Percentiles rank a stretch among this genome's conserved stretches.
Evolutionary conservation across 768 basidiomycete species (phyloP).

Genomic region (Ephemerocybe angulata): DNA sequence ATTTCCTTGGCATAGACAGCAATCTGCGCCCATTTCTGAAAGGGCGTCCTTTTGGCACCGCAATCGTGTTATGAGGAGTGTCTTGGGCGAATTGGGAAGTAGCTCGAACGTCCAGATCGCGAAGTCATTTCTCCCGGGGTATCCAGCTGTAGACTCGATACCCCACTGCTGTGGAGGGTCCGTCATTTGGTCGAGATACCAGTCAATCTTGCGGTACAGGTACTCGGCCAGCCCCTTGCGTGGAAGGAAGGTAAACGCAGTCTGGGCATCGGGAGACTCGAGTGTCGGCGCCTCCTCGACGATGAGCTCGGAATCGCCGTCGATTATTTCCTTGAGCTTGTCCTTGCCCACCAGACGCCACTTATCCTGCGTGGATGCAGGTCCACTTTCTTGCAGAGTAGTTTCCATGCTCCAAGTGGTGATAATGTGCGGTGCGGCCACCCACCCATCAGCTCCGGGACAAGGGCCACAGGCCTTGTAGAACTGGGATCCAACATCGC

Average conservation of each 20-base stretch:
- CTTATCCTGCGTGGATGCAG: neutral
- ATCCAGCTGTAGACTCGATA: neutral
- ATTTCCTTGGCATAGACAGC: constrained; percentile 22
- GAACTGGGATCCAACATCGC: constrained; percentile 24
- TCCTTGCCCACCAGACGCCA: constrained; percentile 30
- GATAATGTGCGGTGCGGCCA: constrained; percentile 26
- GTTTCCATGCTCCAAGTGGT: constrained; percentile 35
- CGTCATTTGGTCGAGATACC: constrained; percentile 17
- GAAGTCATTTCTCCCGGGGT: constrained; percentile 13
- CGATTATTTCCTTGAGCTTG: constrained; percentile 32
- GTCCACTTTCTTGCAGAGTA: neutral
- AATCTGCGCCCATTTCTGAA: constrained; percentile 26
- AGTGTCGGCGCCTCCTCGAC: constrained; percentile 28
- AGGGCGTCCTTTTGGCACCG: constrained; percentile 25
- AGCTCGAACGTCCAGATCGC: constrained; percentile 27
- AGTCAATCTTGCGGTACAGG: constrained; percentile 20
- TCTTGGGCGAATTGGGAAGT: constrained; percentile 9
- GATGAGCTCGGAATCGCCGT: constrained; percentile 35
- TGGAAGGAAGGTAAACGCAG: constrained; percentile 23
- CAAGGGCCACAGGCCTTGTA: constrained; percentile 20
- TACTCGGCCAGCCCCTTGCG: constrained; percentile 25
- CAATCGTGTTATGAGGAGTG: constrained; percentile 26
- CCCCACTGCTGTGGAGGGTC: constrained; percentile 15
- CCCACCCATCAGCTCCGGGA: constrained; percentile 39
- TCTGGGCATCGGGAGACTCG: neutral